Evolutionary conservation across 176 grass and related monocot species (phyloP).

Genomic region (Triticum aestivum): DNA sequence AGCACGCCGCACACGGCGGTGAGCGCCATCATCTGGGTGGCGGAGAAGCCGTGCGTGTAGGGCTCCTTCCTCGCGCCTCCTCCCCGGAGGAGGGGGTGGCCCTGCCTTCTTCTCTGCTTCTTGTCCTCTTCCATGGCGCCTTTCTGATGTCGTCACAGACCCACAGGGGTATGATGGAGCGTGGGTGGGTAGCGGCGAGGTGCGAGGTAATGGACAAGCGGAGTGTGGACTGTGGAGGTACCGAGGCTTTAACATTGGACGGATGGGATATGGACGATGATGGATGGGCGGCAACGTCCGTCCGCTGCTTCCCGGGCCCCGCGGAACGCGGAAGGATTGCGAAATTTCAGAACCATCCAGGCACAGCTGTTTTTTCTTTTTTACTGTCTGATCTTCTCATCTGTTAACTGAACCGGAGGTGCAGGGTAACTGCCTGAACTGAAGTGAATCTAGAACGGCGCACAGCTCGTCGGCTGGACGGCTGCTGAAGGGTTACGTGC

Average conservation of each 20-base stretch:
- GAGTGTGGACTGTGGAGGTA: background rate
- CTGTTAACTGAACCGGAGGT: slow-evolving; percentile 14
- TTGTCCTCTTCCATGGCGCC: slow-evolving; percentile 32
- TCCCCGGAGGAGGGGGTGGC: slow-evolving; percentile 68
- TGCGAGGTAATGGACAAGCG: background rate
- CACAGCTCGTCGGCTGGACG: background rate
- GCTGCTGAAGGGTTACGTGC: background rate
- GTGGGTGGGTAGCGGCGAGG: background rate
- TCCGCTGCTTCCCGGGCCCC: background rate
- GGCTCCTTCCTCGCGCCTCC: slow-evolving; percentile 30
- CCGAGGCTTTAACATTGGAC: slow-evolving; percentile 4
- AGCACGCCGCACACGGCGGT: slow-evolving; percentile 55
- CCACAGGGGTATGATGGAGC: background rate
- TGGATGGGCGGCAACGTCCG: background rate
- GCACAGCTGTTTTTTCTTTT: background rate
- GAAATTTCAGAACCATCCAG: background rate
- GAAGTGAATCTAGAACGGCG: slow-evolving; percentile 23
- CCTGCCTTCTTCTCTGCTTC: slow-evolving; percentile 18
- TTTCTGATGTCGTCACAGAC: background rate
- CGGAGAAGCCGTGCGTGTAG: slow-evolving; percentile 83
- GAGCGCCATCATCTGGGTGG: slow-evolving; percentile 59
- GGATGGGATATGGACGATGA: background rate
- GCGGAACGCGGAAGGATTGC: too few species aligned
- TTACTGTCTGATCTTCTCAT: background rate
- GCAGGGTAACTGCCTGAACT: background rate